A percentile compares a stretch with the other conserved stretches of the same genome.
Conservation (phyloP, 306 rosid species). For the Parietaria judaica region DNA sequence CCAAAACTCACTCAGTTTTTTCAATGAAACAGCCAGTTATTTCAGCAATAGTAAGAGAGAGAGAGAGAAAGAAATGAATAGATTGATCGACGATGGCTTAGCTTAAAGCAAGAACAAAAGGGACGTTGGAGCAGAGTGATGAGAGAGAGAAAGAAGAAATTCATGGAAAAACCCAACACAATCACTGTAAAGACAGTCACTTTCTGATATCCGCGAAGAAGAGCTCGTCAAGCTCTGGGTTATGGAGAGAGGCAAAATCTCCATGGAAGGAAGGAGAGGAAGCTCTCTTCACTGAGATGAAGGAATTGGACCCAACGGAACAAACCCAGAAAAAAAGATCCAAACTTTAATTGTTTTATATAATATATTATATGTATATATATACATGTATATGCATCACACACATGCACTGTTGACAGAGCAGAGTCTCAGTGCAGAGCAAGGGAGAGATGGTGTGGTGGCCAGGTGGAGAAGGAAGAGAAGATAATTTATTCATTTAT, state of each 20-base stretch:
- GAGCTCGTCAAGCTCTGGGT: conserved; percentile 22
- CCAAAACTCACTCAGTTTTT: conserved; percentile 31
- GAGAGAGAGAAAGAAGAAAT: conserved; percentile 29
- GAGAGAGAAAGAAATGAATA: conserved; percentile 15
- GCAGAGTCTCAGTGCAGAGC: conserved; percentile 24
- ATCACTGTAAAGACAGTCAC: conserved; percentile 15
- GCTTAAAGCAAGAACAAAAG: conserved; percentile 60
- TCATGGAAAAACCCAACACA: conserved; percentile 29
- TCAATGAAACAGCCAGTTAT: conserved; percentile 22
- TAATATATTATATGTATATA: neutral
- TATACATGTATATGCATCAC: neutral
- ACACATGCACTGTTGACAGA: conserved; percentile 14
- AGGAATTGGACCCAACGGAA: conserved; percentile 25
- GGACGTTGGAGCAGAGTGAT: conserved; percentile 44
- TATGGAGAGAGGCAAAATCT: conserved; percentile 27
- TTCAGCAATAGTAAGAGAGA: neutral
- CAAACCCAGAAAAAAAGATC: conserved; percentile 13
- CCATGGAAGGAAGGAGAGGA: conserved; percentile 32
- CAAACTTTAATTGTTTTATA: neutral
- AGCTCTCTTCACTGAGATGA: conserved; percentile 24
- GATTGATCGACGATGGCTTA: conserved; percentile 13
- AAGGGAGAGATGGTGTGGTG: conserved; percentile 35
- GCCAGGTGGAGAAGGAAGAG: conserved; percentile 37
- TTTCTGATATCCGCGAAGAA: conserved; percentile 1
- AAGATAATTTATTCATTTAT: conserved; percentile 7